Evolutionary conservation across 352 stramenopile species (phyloP), one percentile per base, ranked within the genome.

Genomic region (Globisporangium abappressorium): DNA sequence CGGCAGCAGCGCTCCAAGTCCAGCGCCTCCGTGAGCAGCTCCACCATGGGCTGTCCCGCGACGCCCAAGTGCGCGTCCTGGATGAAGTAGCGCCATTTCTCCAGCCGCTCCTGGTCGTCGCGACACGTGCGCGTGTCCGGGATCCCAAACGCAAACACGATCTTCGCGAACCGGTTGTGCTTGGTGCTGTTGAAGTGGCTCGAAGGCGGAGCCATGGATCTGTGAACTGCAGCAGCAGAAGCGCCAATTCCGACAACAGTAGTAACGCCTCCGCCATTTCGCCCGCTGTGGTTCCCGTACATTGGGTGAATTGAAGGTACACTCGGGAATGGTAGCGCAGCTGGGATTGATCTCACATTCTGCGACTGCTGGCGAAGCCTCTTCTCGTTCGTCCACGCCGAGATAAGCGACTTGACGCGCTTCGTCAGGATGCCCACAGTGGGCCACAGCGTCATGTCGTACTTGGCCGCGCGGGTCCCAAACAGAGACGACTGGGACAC

Each of bases 81-180:
- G 26, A 89, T 36, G 56, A 95, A 94, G 55, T 92, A 90, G 4
- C 86, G 78, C 89, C 89, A 96, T 68, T 94, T 94, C 34, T 95
- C 82, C 11, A 72, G 64, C 34, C 74, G 70, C 22, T 91, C 81
- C 20, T 69, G 66, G 30, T 80, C 53, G 47, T 82, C 72, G 57
- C 77, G 76, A 53, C 85, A 94, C n/a, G 70, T 76, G 14, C 80
- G 77, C 4, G 82, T 76, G 61, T 95, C 85, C 0, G 89, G 89
- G 34, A 96, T 89, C 7, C 89, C 89, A 30, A 83, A 89, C 22
- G 81, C 80, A 63, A 92, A 91, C 46, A 94, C 65, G 38, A 94
- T 77, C 61, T 90, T 91, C 2, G 87, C 86, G 64, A 96, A 96
- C 20, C 86, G 81, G 46, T 84, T 86, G 51, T 87, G 80, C 8